Evolutionary conservation across 2,329 filamentous ascomycete species (phyloP), one percentile per base, ranked within the genome.

Genomic region (Phialemoniopsis sp.): DNA sequence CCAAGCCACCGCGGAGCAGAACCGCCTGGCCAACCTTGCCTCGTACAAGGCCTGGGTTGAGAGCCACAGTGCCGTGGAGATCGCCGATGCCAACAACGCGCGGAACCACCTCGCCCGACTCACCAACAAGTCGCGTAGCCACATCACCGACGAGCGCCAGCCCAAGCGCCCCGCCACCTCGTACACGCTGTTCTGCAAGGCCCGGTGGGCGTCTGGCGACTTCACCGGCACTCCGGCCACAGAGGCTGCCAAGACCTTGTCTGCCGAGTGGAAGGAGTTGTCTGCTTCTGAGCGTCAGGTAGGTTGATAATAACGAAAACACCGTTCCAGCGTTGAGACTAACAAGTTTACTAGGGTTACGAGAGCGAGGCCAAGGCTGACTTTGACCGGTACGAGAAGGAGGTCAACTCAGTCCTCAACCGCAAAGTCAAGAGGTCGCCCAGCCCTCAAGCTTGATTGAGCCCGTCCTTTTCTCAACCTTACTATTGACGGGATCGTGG

Each of bases 11-110:
- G 60, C 55, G 19, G 40, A 54, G 3, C 46, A 63, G 46, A 77
- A 78, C 59, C 58, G 56, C 35, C 46, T 50, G 15, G 44, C 48
- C 48, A 75, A 75, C 50, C 48, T 55, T 8, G 60, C 54, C 8
- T 48, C 54, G 14, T 61, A 62, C 51, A 64, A 68, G 56, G 56
- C 61, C 13, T 80, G 76, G 75, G 54, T 78, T n/a, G 58, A 68
- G 43, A 58, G 54, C 19, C 53, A 68, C 47, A 54, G 66, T 4
- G 55, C 60, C 4, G 51, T 55, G 37, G 56, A 62, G 21, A 69
- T 78, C 38, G 45, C 51, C 35, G 44, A 56, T 3, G 74, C 76
- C 44, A 78, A 76, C 60, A 46, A 44, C 3, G 70, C 73, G 16
- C 76, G 76, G 40, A 45, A 34, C 8, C 45, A 44, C 18, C 63